phyloP scores from a whole-genome alignment of 2,329 filamentous ascomycete genomes.

The Fusarium proliferatum region DNA sequence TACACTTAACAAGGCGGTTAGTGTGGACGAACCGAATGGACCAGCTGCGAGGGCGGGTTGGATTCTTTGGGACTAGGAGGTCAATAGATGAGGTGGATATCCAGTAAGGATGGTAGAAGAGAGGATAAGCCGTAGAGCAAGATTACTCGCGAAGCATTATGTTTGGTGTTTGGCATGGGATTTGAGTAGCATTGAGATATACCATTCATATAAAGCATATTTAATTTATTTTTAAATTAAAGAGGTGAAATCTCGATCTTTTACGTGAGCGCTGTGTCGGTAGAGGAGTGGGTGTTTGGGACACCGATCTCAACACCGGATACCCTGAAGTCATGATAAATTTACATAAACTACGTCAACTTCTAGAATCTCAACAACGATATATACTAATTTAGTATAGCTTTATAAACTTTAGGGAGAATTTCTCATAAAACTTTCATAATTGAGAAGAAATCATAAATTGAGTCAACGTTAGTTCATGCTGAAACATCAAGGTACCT shows the following conservation, averaged over 20 bases:
- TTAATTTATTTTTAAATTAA: background rate
- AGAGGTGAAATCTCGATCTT: background rate
- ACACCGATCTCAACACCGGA: too few species aligned
- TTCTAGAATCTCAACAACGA: too few species aligned
- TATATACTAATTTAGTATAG: too few species aligned
- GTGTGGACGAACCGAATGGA: constrained; percentile 8
- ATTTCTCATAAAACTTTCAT: background rate
- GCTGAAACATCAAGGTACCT: too few species aligned
- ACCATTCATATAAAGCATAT: constrained; percentile 7
- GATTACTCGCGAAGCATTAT: background rate
- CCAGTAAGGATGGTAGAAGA: background rate
- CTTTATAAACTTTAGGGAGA: background rate
- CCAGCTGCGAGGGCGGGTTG: constrained; percentile 35
- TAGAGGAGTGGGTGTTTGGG: background rate
- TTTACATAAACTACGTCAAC: fast-evolving
- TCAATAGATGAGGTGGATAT: background rate
- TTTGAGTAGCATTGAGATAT: constrained; percentile 7
- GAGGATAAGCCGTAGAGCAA: background rate
- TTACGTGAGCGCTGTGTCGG: background rate
- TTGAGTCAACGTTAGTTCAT: fast-evolving
- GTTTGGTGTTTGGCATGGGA: constrained; percentile 10
- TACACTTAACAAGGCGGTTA: constrained; percentile 3
- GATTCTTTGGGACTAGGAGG: constrained; percentile 38
- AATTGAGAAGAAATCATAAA: background rate
- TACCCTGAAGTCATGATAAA: background rate